These are phyloP conservation scores for Tricholoma saponaceum DNA, from an alignment of 768 basidiomycete genomes.

Conservation along the genomic window DNA sequence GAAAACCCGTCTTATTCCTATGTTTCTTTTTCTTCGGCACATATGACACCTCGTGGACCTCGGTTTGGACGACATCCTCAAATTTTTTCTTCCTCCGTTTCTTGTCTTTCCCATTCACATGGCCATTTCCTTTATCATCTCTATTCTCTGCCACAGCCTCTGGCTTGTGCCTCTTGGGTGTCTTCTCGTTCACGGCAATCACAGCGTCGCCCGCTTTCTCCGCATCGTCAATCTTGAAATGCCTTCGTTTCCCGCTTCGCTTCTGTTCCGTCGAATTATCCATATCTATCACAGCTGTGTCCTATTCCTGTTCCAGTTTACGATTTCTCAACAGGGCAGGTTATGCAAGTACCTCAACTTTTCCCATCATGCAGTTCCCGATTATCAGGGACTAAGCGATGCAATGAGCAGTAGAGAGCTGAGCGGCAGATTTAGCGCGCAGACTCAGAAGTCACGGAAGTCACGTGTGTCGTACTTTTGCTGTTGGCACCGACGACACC, in stretches of 20 bases:
- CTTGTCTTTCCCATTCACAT: conserved; percentile 12
- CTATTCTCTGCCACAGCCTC: conserved; percentile 5
- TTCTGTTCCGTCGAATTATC: conserved; percentile 6
- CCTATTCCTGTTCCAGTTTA: conserved; percentile 2
- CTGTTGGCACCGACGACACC: not conserved
- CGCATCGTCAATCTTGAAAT: not conserved
- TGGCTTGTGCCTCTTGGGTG: conserved; percentile 16
- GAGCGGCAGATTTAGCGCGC: not conserved
- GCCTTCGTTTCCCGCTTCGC: not conserved
- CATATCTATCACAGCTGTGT: not conserved
- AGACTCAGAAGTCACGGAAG: not conserved
- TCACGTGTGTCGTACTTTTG: not conserved
- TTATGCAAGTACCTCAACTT: not conserved
- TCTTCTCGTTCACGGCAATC: conserved; percentile 8
- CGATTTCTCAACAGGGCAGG: conserved; percentile 4
- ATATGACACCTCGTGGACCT: not conserved
- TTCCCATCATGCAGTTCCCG: not conserved
- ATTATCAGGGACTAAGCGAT: not conserved
- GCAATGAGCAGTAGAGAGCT: too few relatives aligned
- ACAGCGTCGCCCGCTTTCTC: not conserved
- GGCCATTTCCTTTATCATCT: conserved; percentile 2
- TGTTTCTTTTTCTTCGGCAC: conserved; percentile 26
- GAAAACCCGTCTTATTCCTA: conserved; percentile 40
- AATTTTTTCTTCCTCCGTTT: conserved; percentile 17
- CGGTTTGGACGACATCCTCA: conserved; percentile 3